Conservation (phyloP, 352 stramenopile species). For the Pythium vanterpoolii region DNA sequence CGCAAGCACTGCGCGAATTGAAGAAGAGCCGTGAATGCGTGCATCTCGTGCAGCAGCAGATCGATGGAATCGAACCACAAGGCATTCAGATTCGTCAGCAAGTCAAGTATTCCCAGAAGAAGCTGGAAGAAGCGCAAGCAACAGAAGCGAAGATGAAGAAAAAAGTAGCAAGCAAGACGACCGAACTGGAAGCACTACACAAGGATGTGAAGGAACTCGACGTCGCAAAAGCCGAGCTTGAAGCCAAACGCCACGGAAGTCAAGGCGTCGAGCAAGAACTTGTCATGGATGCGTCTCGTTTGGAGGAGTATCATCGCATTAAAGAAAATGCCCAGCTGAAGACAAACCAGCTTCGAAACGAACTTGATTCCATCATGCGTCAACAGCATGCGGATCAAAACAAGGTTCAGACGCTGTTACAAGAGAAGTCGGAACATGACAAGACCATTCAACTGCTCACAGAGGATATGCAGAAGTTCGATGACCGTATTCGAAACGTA, state of each 20-base stretch:
- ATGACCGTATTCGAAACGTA: conserved; percentile 65
- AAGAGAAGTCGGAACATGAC: conserved; percentile 68
- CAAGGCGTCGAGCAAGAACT: conserved; percentile 47
- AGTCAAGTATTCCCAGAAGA: conserved; percentile 78
- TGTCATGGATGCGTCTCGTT: conserved; percentile 53
- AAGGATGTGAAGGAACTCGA: conserved; percentile 66
- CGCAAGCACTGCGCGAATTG: conserved; percentile 44
- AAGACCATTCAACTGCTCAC: conserved; percentile 62
- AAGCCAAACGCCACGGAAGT: conserved; percentile 36
- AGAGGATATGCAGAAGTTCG: conserved; percentile 56
- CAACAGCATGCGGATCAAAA: conserved; percentile 67
- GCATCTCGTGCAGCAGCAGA: conserved; percentile 74
- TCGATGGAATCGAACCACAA: conserved; percentile 77
- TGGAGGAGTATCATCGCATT: conserved; percentile 85
- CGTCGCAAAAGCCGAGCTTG: conserved; percentile 51
- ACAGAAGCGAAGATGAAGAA: conserved; percentile 59
- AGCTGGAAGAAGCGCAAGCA: conserved; percentile 48
- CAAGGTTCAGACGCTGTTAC: conserved; percentile 64
- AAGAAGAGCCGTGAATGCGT: conserved; percentile 67
- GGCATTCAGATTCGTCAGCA: conserved; percentile 87
- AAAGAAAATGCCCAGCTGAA: conserved; percentile 70
- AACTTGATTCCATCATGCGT: conserved; percentile 66
- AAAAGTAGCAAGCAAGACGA: conserved; percentile 78
- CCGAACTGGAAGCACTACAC: conserved; percentile 81
- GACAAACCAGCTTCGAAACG: conserved; percentile 64